Base-by-base conservation (phyloP, 1,284 basidiomycete species). In the Neolentinus lepideus region DNA sequence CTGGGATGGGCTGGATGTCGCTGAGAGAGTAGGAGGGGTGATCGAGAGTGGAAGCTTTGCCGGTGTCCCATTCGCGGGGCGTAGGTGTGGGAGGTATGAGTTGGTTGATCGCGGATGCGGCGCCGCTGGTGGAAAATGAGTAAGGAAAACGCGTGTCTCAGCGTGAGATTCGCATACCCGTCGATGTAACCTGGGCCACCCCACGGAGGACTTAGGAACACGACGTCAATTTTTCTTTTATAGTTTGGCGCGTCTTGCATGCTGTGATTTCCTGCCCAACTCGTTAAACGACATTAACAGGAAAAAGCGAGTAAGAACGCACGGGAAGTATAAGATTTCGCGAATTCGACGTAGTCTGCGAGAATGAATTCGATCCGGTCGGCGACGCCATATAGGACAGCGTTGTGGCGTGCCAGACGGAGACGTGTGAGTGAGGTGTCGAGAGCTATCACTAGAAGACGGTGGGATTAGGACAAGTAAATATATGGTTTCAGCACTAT, bases 151-250 rank as follows among this genome's bases (percentile, higher is more conserved):
- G 47, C 12, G 11, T 6, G 24, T 25, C 14, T 21, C 4, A n/a
- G 47, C 9, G 27, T 3, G 11, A 25, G 47, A 50, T 8, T 22
- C 9, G 14, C 22, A 25, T 25, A 50, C 24, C 24, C 47, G 24
- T 47, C 53, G 24, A 24, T 24, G 63, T 92, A 92, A 2, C 79
- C 78, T 2, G 88, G 88, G 24, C 91, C 90, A 61, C 94, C 94
- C 93, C 93, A 97, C 0, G 94, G 94, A 1, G 94, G 94, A 59
- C 90, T 94, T 36, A 96, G 80, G 67, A 98, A 98, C 12, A 96
- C 83, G 9, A 90, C 87, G 64, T 96, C 92, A 56, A 95, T 85
- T 56, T 77, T 80, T 24, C 79, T 16, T 16, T 36, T 63, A 50
- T 38, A 4, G 6, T 16, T n/a, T n/a, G 6, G 8, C 38, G 16